phyloP scores from a whole-genome alignment of 2,329 filamentous ascomycete species.

The Neonectria neomacrospora region DNA sequence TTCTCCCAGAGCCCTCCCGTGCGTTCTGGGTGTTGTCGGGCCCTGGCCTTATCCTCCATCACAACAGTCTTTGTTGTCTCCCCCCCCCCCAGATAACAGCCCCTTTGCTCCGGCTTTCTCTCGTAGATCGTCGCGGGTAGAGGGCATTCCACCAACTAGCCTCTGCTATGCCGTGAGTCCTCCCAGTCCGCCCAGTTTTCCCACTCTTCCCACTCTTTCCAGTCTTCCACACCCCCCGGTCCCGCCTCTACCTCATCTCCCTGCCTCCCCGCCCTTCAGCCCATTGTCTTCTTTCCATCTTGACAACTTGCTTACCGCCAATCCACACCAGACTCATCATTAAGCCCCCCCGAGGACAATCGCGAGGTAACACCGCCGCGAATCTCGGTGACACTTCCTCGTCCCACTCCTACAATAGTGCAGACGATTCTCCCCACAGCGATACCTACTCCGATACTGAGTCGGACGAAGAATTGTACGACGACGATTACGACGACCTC shows the following conservation, averaged over 20 bases:
- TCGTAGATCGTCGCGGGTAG: slow-evolving; percentile 59
- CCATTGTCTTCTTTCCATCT: slow-evolving; percentile 13
- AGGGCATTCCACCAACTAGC: slow-evolving; percentile 51
- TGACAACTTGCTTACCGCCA: slow-evolving; percentile 24
- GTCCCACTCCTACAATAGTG: slow-evolving; percentile 52
- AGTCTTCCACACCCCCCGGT: slow-evolving; percentile 32
- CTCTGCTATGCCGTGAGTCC: slow-evolving; percentile 59
- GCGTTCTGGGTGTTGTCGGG: slow-evolving; percentile 37
- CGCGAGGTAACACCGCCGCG: slow-evolving; percentile 40
- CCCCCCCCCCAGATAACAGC: slow-evolving; percentile 37
- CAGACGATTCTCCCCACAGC: slow-evolving; percentile 52
- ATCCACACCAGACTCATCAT: slow-evolving; percentile 36
- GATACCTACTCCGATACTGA: slow-evolving; percentile 43
- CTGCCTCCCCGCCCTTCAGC: slow-evolving; percentile 30
- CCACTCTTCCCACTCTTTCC: slow-evolving; percentile 43
- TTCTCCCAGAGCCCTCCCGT: slow-evolving; percentile 34
- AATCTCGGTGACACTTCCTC: slow-evolving; percentile 43
- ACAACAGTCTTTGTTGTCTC: slow-evolving; percentile 31
- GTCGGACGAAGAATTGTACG: slow-evolving; percentile 54
- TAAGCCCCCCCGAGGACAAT: slow-evolving; percentile 31
- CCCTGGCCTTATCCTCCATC: slow-evolving; percentile 35
- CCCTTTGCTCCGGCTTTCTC: slow-evolving; percentile 60
- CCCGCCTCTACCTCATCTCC: slow-evolving; percentile 31
- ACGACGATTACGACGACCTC: slow-evolving; percentile 60
- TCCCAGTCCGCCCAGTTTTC: slow-evolving; percentile 10